phyloP scores from a whole-genome alignment of 768 basidiomycete species.

The Hydnomerulius pinastri region DNA sequence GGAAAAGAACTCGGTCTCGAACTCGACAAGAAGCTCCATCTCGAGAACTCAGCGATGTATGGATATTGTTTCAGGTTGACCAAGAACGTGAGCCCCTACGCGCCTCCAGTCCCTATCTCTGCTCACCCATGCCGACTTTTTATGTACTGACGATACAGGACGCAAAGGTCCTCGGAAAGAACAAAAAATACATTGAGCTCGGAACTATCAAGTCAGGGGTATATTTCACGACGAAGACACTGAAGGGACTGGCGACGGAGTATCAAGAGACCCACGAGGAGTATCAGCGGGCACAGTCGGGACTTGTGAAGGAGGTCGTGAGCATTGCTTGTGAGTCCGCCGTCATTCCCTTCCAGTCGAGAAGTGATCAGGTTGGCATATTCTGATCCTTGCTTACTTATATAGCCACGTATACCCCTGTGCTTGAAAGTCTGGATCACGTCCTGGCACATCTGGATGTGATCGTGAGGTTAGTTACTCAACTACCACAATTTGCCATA shows the following conservation, averaged over 20 bases:
- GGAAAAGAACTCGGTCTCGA: constrained; percentile 77
- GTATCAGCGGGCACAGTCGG: constrained; percentile 77
- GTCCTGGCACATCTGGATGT: constrained; percentile 91
- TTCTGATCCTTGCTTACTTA: neutral
- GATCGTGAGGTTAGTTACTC: constrained; percentile 67
- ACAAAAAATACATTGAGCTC: constrained; percentile 78
- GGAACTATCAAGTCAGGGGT: constrained; percentile 84
- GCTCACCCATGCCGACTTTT: neutral
- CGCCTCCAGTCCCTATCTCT: neutral
- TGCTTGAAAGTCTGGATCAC: constrained; percentile 81
- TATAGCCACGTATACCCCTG: constrained; percentile 88
- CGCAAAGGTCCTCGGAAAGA: constrained; percentile 62
- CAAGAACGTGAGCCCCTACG: constrained; percentile 65
- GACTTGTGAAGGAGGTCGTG: constrained; percentile 90
- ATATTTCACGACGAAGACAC: constrained; percentile 79
- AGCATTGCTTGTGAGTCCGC: constrained; percentile 76
- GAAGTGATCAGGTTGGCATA: neutral
- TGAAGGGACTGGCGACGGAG: constrained; percentile 74
- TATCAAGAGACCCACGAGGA: constrained; percentile 64
- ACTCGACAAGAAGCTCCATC: constrained; percentile 91
- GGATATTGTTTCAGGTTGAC: constrained; percentile 94
- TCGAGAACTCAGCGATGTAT: constrained; percentile 87
- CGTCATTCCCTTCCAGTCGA: neutral
- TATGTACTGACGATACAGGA: constrained; percentile 53
- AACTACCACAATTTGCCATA: neutral